Conservation (phyloP, 768 basidiomycete genomes). For the Clathrus columnatus region DNA sequence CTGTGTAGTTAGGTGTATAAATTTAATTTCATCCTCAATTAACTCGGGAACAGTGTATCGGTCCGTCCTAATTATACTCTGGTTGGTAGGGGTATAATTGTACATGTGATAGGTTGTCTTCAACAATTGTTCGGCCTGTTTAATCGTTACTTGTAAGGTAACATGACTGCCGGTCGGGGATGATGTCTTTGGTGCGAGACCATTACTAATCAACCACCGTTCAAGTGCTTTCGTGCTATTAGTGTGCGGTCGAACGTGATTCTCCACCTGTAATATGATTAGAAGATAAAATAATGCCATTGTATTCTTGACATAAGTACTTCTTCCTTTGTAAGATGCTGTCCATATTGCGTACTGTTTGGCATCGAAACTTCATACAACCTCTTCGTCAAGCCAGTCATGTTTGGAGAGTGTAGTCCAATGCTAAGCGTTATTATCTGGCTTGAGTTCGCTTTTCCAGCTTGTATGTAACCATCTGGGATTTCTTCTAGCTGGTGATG, state of each 20-base stretch:
- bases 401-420: slow-evolving; percentile 27
- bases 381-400: slow-evolving; percentile 27
- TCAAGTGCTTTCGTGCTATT: slow-evolving; percentile 7
- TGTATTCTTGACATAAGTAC: no score
- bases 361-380: slow-evolving; percentile 31
- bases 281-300: no score
- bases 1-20: slow-evolving; percentile 23
- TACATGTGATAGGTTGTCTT: slow-evolving; percentile 28
- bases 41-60: slow-evolving; percentile 27
- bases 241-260: slow-evolving; percentile 3
- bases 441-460: slow-evolving; percentile 20
- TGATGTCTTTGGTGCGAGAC: not conserved
- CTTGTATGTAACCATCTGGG: slow-evolving; percentile 22
- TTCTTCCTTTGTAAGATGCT: slow-evolving; percentile 24
- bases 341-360: slow-evolving; percentile 24
- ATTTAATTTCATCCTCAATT: slow-evolving; percentile 22
- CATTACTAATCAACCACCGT: slow-evolving; percentile 4
- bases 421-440: slow-evolving; percentile 28
- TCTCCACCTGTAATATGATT: no score
- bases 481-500: slow-evolving; percentile 17
- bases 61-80: slow-evolving; percentile 25
- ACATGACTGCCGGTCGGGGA: slow-evolving; percentile 23
- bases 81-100: slow-evolving; percentile 22
- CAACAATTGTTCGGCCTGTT: slow-evolving; percentile 27
- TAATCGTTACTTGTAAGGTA: slow-evolving; percentile 23